Base-by-base conservation (phyloP, 2,329 filamentous ascomycete genomes). In the Neopestalotiopsis sp. region DNA sequence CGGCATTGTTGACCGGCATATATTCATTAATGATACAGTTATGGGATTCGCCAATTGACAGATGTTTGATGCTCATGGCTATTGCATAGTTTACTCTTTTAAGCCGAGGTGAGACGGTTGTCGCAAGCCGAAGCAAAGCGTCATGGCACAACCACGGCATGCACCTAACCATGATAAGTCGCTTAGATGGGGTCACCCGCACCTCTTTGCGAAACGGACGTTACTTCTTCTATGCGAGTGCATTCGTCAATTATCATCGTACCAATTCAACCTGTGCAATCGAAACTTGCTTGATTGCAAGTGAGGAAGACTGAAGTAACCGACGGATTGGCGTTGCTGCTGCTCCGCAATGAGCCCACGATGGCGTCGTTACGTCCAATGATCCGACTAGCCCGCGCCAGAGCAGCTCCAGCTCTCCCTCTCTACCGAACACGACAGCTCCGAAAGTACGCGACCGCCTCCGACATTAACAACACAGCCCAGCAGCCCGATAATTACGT, bases 331-430 rank as follows among this genome's bases (percentile, higher is more conserved):
- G 59, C 32, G 13, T 32, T 61, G 59, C 14, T 38, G 34, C 34
- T 52, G 30, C n/a, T 40, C 32, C 59, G 59, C 59, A 61, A 77
- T 77, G 75, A 76, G 69, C 69, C 65, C 40, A 73, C 70, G 68
- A 79, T 79, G 77, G 74, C 75, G 69, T 75, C 72, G 59, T 63
- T 78, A 57, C 77, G 77, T 69, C 71, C 77, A 52, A 73, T 77
- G 68, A 75, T 75, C 61, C 72, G 73, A 67, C 69, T 77, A 57
- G 71, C 73, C 59, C 73, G 74, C 69, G 70, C 73, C 49, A 72
- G 74, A 66, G 68, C 71, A 20, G 59, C 59, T 42, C 57, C 24
- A 28, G 57, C 57, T 59, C 57, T 4, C 30, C 20, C 57, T 30
- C 67, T 71, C 49, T 17, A 70, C 68, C 28, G 57, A 65, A 28